Base-by-base conservation (phyloP, 306 rosid genomes). In the Fragaria iinumae region DNA sequence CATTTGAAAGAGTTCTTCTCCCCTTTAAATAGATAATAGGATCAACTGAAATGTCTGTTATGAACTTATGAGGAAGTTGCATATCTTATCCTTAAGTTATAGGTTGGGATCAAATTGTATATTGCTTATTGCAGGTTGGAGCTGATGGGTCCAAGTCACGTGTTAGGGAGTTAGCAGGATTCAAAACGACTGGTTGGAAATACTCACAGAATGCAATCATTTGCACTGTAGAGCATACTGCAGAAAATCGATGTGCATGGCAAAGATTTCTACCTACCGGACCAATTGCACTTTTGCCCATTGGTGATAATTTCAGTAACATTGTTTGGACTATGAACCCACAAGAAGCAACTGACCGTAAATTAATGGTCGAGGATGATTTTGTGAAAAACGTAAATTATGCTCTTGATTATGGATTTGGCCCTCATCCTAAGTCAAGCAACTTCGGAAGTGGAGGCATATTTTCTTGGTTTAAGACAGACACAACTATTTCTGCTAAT, bases 271-370 rank as follows among this genome's bases (percentile, higher is more conserved):
- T 95, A 77, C 98, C 96, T 74, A 73, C 93, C 8, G 96, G 97
- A 72, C 97, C 97, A 79, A 87, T 92, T 82, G 97, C 98, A 66
- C 93, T 95, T 63, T 64, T 95, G 87, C 98, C 98, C 67, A 76
- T 95, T 52, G 95, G 97, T 67, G 93, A 92, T 75, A 86, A 90
- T 34, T 95, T 78, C 64, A 90, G 98, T 81, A 95, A 95, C 74
- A 90, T 95, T 80, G 98, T 95, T 74, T 95, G 97, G 98, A 95
- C 96, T 60, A 92, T 95, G 97, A 90, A 82, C 74, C 96, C 98
- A 9, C 56, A 88, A 53, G 98, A 90, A 76, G 90, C 97, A 47
- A 57, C 67, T 17, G 62, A 82, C 64, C 87, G 90, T 53, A 92
- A 89, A 83, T 75, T 82, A 65, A 84, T 87, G 79, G 57, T 64